Base-by-base conservation (phyloP, 176 grass and related monocot species). In the Pontederia paniculata region DNA sequence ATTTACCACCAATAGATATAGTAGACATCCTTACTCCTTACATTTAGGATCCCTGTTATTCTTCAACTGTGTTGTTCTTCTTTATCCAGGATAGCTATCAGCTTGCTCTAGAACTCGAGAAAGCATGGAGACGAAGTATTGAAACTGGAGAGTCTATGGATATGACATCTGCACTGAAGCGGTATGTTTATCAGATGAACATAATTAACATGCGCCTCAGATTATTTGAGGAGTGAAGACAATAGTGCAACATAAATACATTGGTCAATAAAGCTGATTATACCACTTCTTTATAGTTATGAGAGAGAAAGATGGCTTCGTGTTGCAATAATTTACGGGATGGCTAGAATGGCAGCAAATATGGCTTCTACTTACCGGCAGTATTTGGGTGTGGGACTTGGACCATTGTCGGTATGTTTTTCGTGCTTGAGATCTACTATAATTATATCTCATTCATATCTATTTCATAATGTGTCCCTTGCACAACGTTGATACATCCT, bases 321-420 rank as follows among this genome's bases (percentile, higher is more conserved):
- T 47, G 93, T 98, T 58, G 83, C 93, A 58, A 16, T 98, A 72
- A 88, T 98, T 81, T 85, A 98, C 72, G 93, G 86, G 60, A 81
- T 98, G 77, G 86, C 93, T 75, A 78, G 93, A 74, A 98, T 98
- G 93, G 93, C 93, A 62, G 93, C 93, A 62, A 84, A 81, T 67
- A 98, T 98, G 93, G 93, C 93, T 72, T 78, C 86, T 23, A 98
- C 93, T 73, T 98, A 98, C 21, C 78, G 86, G 65, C 93, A 86
- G 65, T 98, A 88, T 65, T 68, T 98, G 58, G 93, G 93, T 46
- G 83, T 87, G 25, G 93, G 93, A 17, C 65, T 91, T 2, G 86
- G 83, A 23, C 83, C 86, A 42, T 84, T 98, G 37, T 98, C 93
- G 59, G 93, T 97, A 88, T 6, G 83, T 8, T 9, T 43, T 21